Base-by-base conservation (phyloP, 164 flowering plant species). In the Berberis vulgaris region DNA sequence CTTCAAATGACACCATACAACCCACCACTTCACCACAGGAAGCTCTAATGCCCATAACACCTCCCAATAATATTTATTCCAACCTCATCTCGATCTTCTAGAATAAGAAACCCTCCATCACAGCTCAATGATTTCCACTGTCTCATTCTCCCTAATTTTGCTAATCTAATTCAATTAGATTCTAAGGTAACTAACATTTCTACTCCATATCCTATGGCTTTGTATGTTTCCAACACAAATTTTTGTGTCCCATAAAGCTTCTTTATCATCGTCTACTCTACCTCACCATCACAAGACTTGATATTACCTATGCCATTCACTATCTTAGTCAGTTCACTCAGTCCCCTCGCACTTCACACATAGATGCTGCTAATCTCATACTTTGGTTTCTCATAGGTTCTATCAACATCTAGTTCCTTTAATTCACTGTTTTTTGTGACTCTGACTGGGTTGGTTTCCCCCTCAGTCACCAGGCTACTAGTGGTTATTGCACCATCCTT, bases 111-210 rank as follows among this genome's bases (percentile, higher is more conserved):
- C 4, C 56, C 56, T 4, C 56, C 56, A 54, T 1, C 56, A 2
- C 56, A 54, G 5, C 56, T 54, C 56, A 54, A 54, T 11, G 56
- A 54, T 54, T 54, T 54, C 13, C 56, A 54, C n/a, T 54, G 56
- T 54, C 56, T 26, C n/a, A 54, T 26, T 54, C n/a, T 13, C 56
- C 13, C 56, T 54, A 12, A 54, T 54, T 54, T 26, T 12, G 56
- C 56, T 54, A 54, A 54, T 54, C 56, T 54, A 12, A 54, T 54
- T 13, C 56, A 54, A 54, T 54, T 26, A 26, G n/a, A 54, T 4
- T 54, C 56, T 54, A 54, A 54, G 56, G 56, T 54, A 54, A 54
- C 56, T 54, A 54, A 2, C 5, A 26, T 54, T 54, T 54, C 56
- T 54, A 54, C 56, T 54, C 56, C 9, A 7, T 54, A 54, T 54